Base-by-base conservation (phyloP, 441 rosid species). In the Jatropha multifida region DNA sequence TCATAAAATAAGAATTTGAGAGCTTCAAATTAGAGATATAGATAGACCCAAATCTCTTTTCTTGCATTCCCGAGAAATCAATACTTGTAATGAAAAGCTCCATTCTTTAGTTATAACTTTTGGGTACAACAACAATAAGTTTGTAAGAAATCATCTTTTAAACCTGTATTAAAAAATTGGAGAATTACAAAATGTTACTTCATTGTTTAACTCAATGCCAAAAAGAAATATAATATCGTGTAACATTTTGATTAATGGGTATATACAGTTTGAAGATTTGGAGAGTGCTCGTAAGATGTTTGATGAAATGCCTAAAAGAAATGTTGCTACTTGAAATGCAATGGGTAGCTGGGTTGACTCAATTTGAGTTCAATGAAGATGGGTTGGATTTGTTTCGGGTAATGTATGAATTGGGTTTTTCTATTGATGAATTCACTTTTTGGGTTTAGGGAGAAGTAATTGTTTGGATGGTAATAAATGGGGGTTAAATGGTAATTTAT, bases 311-410 rank as follows among this genome's bases (percentile, higher is more conserved):
- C 56, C 85, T 49, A 91, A 82, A 0, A 84, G 88, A 81, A 94
- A 91, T 69, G 78, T 87, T 14, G 88, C 96, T 0, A 80, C 98
- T 1, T 93, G 97, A 94, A 94, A 90, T 83, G 97, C 96, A 0
- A 85, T 90, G 23, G 87, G 84, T 94, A 23, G 77, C 86, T 1
- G 98, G 93, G 7, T 74, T 78, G 81, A 78, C 85, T 0, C 92
- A 93, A 78, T 86, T 74, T 55, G 95, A 91, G 83, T 75, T 61
- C 56, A 91, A 87, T 63, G 94, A 86, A 74, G 92, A 88, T 73
- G 97, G 91, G 37, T 82, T 93, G 77, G 11, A 40, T 26, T 79
- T 90, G 76, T 88, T 91, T 71, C 76, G 67, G 64, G 86, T 86
- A 56, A 94, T 93, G 99, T 82, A 86, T 67, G 76, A 27, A 48